Evolutionary conservation across 768 basidiomycete species (phyloP).

Genomic region (Dacryopinax spathularia): DNA sequence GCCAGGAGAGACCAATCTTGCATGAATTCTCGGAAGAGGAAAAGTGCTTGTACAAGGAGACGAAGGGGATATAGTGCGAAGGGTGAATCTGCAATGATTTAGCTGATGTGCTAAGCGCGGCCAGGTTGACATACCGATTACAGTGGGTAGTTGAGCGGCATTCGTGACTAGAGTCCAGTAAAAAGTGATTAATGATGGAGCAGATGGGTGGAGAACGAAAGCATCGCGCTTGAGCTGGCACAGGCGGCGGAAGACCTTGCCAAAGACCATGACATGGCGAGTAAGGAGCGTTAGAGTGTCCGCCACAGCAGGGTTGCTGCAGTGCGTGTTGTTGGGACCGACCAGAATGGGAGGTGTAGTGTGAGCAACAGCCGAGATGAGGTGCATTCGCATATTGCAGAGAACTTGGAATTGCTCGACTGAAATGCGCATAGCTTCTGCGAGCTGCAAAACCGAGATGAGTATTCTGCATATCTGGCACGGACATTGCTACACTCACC

Average conservation of each 20-base stretch:
- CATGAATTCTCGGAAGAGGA: constrained; percentile 54
- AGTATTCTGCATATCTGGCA: neutral
- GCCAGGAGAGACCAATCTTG: neutral
- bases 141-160: neutral
- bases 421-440: constrained; percentile 47
- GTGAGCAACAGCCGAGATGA: constrained; percentile 33
- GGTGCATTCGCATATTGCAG: constrained; percentile 40
- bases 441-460: constrained; percentile 31
- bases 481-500: too few relatives aligned
- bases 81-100: constrained; percentile 36
- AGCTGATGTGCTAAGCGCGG: neutral
- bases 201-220: neutral
- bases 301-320: constrained; percentile 26
- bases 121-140: neutral
- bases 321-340: neutral
- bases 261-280: constrained; percentile 54
- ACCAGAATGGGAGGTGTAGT: constrained; percentile 7
- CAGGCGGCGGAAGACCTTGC: constrained; percentile 59
- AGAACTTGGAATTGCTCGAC: constrained; percentile 41
- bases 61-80: constrained; percentile 59
- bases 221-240: constrained; percentile 35
- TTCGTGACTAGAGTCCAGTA: neutral
- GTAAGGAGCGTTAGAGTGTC: constrained; percentile 45
- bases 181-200: neutral
- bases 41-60: constrained; percentile 71